Evolutionary conservation across 1,284 basidiomycete genomes (phyloP), one percentile per base, ranked within the genome.

Genomic region (Ganoderma multipileum): DNA sequence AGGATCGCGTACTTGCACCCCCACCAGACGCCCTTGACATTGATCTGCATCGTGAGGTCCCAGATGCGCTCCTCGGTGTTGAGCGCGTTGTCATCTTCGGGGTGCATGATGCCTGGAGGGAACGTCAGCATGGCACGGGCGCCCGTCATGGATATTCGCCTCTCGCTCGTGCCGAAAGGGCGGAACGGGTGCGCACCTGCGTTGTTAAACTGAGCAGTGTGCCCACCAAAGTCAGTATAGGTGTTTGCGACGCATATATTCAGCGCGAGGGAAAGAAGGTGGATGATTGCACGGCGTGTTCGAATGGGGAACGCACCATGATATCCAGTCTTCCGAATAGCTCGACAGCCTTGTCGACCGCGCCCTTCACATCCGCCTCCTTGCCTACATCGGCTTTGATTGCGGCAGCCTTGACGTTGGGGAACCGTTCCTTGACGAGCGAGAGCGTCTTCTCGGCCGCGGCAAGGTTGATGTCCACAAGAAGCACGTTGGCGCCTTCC

Each of bases 1-100:
- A 92, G 85, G 78, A 99, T 96, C 8, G 96, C 97, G 78, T 99
- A 92, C 82, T 98, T 98, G 87, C 94, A 97, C 58, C 97, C 97
- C 91, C 93, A 99, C 97, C 97, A 98, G 68, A 98, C 97, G 66
- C 97, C 97, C 82, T 99, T 99, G 79, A 97, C 89, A 81, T 99
- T 99, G 84, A 98, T 93, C 71, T 89, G 86, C 91, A 97, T 95
- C 6, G 95, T 96, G 67, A 96, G 84, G 80, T 97, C 95, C 96
- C 97, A 98, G 80, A 98, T 95, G 73, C 87, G 90, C 81, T 99
- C 97, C 76, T 97, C 95, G 18, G 97, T 99, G 80, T 95, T 96
- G 76, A 98, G 85, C 7, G 97, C 97, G 78, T 96, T 92, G 79
- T 97, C 96, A 78, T 99, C 97, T 28, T 85, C 89, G 14, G 95